Conservation (phyloP, 495 filamentous ascomycete genomes). For the Talaromyces nanjingensis region DNA sequence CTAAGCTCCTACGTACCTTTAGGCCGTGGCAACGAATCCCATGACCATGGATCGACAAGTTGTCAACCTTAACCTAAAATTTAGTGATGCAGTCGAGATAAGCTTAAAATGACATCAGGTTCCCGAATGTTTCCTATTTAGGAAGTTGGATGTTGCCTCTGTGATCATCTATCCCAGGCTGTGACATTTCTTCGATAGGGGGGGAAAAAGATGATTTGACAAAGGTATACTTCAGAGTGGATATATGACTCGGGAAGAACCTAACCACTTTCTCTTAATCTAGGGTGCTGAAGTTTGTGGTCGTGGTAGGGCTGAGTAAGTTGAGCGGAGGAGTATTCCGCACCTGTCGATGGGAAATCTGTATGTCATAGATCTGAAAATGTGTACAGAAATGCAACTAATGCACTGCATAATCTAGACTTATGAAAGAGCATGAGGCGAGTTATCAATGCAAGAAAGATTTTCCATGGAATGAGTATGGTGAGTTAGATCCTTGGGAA, state of each 20-base stretch:
- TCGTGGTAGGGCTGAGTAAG: background rate
- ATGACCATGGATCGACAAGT: background rate
- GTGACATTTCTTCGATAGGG: background rate
- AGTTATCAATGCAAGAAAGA: background rate
- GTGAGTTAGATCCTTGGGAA: background rate
- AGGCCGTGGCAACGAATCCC: background rate
- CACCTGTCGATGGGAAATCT: background rate
- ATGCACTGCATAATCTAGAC: background rate
- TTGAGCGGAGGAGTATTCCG: background rate
- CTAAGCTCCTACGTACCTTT: background rate
- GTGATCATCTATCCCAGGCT: background rate
- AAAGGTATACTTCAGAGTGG: background rate
- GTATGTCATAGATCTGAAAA: background rate
- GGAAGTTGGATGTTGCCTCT: background rate
- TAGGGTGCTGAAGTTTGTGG: background rate
- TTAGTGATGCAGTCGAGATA: background rate
- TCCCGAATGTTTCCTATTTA: background rate
- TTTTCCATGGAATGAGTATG: background rate
- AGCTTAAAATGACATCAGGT: constrained; percentile 3
- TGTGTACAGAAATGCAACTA: background rate
- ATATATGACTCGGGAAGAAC: background rate
- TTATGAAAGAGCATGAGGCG: background rate
- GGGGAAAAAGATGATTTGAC: background rate
- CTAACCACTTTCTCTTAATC: background rate
- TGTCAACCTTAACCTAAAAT: background rate